Base-by-base conservation (phyloP, 306 rosid species). In the Corylus heterophylla region DNA sequence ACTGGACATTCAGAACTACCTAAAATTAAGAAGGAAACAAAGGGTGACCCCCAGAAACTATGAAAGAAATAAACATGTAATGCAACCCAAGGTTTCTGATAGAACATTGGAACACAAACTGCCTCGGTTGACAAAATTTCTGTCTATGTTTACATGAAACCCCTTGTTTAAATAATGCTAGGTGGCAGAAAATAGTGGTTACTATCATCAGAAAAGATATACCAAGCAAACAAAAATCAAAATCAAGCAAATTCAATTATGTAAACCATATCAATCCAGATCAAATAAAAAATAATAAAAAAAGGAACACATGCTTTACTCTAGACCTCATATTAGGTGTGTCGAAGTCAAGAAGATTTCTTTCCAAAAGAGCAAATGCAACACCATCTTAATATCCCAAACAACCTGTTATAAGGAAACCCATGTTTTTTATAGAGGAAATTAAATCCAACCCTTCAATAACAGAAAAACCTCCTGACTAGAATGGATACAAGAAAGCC, bases 1-100 rank as follows among this genome's bases (percentile, higher is more conserved):
- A 77, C 8, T 42, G 71, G 76, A 81, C 76, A 72, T 82, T 64
- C 69, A 54, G 58, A 71, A 74, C 66, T 75, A 73, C 76, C 71
- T 72, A 49, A 62, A 63, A 81, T 74, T 69, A 71, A 20, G 81
- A 62, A 45, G 48, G 47, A 22, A 73, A 58, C 63, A 45, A 59
- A 69, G 54, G 31, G 54, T 17, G 35, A 69, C 74, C 47, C 17
- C 25, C 71, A 67, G 49, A 54, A 14, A 72, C 11, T 50, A 42
- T 61, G 29, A 12, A 2, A 12, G 31, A 25, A 42, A 17, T 37
- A 25, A 37, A 54, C 63, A 71, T 12, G 25, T 8, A 7, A 67
- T 20, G 59, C 44, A 27, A 47, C 13, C 11, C 39, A 67, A 3
- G 42, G 69, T 62, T 58, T 58, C 35, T 35, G 45, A 44, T 5